Evolutionary conservation across 2,329 filamentous ascomycete species (phyloP), one percentile per base, ranked within the genome.

Genomic region (Fusarium napiforme): DNA sequence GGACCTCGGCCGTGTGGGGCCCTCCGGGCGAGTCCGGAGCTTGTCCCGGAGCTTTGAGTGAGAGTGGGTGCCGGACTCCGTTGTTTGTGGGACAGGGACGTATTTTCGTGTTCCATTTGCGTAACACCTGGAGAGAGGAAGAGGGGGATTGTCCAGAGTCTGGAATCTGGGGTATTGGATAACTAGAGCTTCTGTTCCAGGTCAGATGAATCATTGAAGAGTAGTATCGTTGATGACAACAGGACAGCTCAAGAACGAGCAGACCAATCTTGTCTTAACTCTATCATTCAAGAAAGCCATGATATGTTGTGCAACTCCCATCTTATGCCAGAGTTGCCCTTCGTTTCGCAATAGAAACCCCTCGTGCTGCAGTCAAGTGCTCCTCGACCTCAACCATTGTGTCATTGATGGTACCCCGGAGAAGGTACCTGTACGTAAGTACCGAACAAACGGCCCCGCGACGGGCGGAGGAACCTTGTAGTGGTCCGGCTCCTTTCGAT

Each of bases 1-100:
- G 76, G 75, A 43, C 69, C 60, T 76, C 73, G 63, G 69, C 71
- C 60, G 61, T 71, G 75, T 78, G 76, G 76, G 75, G 73, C 75
- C 34, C 53, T 49, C 74, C 76, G 76, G 71, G 52, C 72, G 58
- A 75, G 72, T 64, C 68, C 73, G 74, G 74, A 61, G 75, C 64
- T 40, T n/a, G 61, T 34, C 55, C 70, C 69, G 67, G 64, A 69
- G 67, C 49, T 39, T 45, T 23, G 11, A 50, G 49, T 49, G 58
- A 60, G 45, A 71, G 69, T 70, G 60, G 69, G 55, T 60, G 71
- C 71, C 71, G 71, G 71, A 36, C 62, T 61, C 71, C 71, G 71
- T 73, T 69, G 37, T 46, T 61, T 64, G 71, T 72, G 63, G 71
- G 67, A 67, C 55, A 39, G 26, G 36, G 28, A 57, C 45, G 34